A percentile compares a stretch with the other conserved stretches of the same genome.
Evolutionary conservation across 2,329 filamentous ascomycete genomes (phyloP).

Genomic region (Cladophialophora carrionii): DNA sequence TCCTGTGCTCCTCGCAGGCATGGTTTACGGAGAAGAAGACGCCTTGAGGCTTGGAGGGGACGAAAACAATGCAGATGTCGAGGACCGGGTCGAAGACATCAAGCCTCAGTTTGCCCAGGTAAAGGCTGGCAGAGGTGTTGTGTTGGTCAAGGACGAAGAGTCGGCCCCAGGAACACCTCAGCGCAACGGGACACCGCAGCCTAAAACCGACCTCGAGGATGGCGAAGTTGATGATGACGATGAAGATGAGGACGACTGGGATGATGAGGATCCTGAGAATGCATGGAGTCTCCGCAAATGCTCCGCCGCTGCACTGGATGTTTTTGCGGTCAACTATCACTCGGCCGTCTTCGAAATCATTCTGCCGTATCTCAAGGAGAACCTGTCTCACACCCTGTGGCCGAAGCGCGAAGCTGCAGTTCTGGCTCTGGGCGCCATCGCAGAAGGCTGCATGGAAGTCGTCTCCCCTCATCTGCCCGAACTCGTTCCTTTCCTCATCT

Average conservation of each 20-base stretch:
- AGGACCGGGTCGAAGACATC: slow-evolving; percentile 88
- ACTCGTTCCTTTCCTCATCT: slow-evolving; percentile 86
- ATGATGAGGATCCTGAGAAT: slow-evolving; percentile 77
- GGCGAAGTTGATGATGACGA: slow-evolving; percentile 80
- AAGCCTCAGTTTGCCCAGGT: slow-evolving; percentile 86
- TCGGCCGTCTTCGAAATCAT: slow-evolving; percentile 87
- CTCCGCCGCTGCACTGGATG: slow-evolving; percentile 91
- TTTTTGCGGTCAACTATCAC: slow-evolving; percentile 89
- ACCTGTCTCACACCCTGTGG: slow-evolving; percentile 87
- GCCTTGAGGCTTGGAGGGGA: slow-evolving; percentile 81
- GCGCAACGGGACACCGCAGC: slow-evolving; percentile 58
- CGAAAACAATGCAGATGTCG: slow-evolving; percentile 85
- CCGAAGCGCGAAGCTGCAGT: slow-evolving; percentile 91
- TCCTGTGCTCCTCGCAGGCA: slow-evolving; percentile 86
- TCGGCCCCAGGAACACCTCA: slow-evolving; percentile 44
- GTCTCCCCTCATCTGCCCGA: slow-evolving; percentile 89
- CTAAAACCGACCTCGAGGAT: slow-evolving; percentile 76
- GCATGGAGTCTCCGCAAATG: slow-evolving; percentile 96
- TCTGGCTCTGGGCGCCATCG: slow-evolving; percentile 88
- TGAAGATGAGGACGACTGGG: slow-evolving; percentile 69
- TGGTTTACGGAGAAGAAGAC: slow-evolving; percentile 96
- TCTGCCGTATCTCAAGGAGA: slow-evolving; percentile 86
- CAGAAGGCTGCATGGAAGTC: slow-evolving; percentile 88
- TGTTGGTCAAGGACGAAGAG: slow-evolving; percentile 43
- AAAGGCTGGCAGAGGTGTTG: slow-evolving; percentile 58